Conservation (phyloP, 495 filamentous ascomycete species). For the Aspergillus kassunensis region DNA sequence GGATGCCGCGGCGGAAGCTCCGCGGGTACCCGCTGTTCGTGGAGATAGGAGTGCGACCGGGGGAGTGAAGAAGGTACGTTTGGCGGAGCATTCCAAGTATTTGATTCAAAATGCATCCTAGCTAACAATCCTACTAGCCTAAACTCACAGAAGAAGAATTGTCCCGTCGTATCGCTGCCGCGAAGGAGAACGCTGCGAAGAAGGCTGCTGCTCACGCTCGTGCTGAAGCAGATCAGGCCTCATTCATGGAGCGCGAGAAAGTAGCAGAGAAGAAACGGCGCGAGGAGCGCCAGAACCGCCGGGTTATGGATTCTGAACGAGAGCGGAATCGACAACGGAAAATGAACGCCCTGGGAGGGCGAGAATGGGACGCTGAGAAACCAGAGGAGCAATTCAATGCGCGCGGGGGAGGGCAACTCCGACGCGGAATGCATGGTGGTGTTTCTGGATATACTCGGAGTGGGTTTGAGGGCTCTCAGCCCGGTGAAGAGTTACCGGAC, state of each 20-base stretch:
- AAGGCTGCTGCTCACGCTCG: constrained; percentile 59
- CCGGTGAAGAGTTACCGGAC: constrained; percentile 17
- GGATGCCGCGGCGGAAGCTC: constrained; percentile 21
- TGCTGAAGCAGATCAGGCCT: constrained; percentile 64
- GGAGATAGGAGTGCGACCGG: constrained; percentile 68
- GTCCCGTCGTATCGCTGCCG: constrained; percentile 53
- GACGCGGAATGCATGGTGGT: constrained; percentile 60
- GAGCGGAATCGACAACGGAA: constrained; percentile 71
- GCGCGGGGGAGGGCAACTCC: constrained; percentile 40
- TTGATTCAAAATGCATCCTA: not conserved
- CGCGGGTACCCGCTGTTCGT: constrained; percentile 53
- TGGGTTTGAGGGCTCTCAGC: constrained; percentile 27
- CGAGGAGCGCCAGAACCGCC: constrained; percentile 52
- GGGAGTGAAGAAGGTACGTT: constrained; percentile 53
- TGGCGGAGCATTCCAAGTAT: constrained; percentile 6
- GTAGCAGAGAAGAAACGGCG: constrained; percentile 50
- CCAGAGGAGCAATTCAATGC: constrained; percentile 57
- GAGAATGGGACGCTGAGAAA: constrained; percentile 78
- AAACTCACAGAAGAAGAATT: constrained; percentile 70
- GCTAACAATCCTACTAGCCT: constrained; percentile 34
- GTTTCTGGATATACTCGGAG: constrained; percentile 40
- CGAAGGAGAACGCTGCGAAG: constrained; percentile 54
- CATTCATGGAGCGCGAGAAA: constrained; percentile 62
- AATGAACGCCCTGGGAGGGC: constrained; percentile 56
- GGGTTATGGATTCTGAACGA: constrained; percentile 64